Evolutionary conservation across 352 stramenopile species (phyloP), one percentile per base, ranked within the genome.

Genomic region (Phytophthora syringae): DNA sequence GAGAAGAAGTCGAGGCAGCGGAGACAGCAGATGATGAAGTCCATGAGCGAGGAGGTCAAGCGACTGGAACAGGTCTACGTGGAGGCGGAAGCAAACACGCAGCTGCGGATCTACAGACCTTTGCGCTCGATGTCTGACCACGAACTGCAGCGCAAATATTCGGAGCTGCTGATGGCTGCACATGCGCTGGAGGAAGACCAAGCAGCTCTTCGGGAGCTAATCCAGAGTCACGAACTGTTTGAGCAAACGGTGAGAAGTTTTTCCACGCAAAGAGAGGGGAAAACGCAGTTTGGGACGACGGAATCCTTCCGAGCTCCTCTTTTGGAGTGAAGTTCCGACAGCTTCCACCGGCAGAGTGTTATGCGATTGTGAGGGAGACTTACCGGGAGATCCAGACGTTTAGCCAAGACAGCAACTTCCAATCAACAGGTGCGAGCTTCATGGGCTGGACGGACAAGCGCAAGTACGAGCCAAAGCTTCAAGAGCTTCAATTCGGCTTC

Each of bases 391-490:
- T 89, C 30, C 68, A 60, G 20, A 59, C 61, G 18, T 82, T 81
- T 39, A 67, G 64, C 18, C 20, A 60, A 44, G 52, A 28, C 2
- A 52, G 62, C 12, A 60, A 67, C 22, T 72, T 73, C 47, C 15
- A 71, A 47, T 67, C 67, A 1, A 77, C 69, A 1, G 67, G 74
- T 20, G 63, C 67, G 21, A 63, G 27, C 9, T 80, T 84, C 48
- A 82, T 84, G 73, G 76, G 73, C 11, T 84, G 76, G 76, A 80
- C 73, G 5, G 76, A 84, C 47, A 77, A 76, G 20, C 76, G 76
- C 25, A 80, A 77, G 39, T 67, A 71, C 16, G 69, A 81, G 37
- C 52, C 50, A 2, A 44, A 63, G 6, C 51, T 65, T 7, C 59
- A 68, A 21, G 44, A 54, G 20, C 43, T 81, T 15, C 71, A 84